Evolutionary conservation across 345 rosid genomes (phyloP), one percentile per base, ranked within the genome.

Genomic region (Populus deltoides): DNA sequence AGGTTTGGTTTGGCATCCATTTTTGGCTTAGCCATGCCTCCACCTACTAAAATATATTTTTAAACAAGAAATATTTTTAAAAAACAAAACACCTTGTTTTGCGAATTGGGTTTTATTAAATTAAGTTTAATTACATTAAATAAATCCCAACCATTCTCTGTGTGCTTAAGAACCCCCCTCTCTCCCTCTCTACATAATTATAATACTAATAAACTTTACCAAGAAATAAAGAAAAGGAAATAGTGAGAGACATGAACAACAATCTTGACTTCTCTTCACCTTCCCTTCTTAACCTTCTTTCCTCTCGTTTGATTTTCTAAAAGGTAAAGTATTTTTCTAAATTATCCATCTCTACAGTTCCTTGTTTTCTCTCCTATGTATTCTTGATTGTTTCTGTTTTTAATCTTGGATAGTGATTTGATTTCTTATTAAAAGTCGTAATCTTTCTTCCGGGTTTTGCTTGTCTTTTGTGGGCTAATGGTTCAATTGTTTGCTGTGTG

Each of bases 291-390:
- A 22, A 55, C 27, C 74, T 25, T 27, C 35, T 80, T 51, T 66
- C 67, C 62, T 35, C 74, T 71, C 72, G 53, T 70, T 43, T 39
- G 59, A 31, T 73, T 45, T 68, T 71, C 83, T 83, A 41, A 83
- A 81, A 83, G 85, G 88, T 79, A 51, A 68, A 41, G 18, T 36
- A 66, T 53, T 29, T 51, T 66, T 25, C 11, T 20, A n/a, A 31
- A 72, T 65, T 59, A 29, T 68, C 72, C 63, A 20, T 12, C 33
- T 55, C 27, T 9, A 17, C 38, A 17, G 63, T 13, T 29, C 29
- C 6, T 15, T 8, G 22, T 68, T 29, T 77, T 20, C 33, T 12
- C 29, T 53, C 31, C 45, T 47, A 10, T 59, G 38, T 41, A 22
- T 55, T 55, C 3, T 29, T 24, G 15, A 31, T 38, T 61, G 8